Evolutionary conservation across 129 eudicot species (phyloP).

Genomic region (Flaveria bidentis): DNA sequence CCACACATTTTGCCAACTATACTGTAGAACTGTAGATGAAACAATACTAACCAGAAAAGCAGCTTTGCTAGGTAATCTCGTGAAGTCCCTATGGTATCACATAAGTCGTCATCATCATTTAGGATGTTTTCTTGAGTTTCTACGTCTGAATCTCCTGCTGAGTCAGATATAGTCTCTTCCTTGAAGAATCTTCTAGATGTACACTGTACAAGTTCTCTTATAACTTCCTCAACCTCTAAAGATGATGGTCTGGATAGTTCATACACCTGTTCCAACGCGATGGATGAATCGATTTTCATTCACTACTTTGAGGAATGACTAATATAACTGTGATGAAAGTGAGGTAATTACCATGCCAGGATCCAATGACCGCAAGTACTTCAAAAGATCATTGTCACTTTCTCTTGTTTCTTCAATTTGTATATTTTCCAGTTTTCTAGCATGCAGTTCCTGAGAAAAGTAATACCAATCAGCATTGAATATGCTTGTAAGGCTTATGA

Average conservation of each 20-base stretch:
- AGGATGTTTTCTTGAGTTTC: constrained; percentile 39
- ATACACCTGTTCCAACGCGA: constrained; percentile 56
- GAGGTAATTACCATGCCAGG: constrained; percentile 64
- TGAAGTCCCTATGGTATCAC: constrained; percentile 70
- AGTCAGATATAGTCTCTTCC: constrained; percentile 45
- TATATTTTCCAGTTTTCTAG: constrained; percentile 54
- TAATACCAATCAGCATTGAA: constrained; percentile 19
- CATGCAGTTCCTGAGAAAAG: constrained; percentile 57
- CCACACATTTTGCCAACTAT: constrained; percentile 3
- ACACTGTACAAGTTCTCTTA: constrained; percentile 67
- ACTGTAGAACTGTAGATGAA: constrained; percentile 15
- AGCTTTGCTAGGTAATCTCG: constrained; percentile 91
- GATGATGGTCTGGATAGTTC: constrained; percentile 90
- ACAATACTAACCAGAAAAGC: constrained; percentile 78
- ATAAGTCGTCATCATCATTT: constrained; percentile 36
- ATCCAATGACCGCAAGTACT: constrained; percentile 69
- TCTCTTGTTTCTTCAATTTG: constrained; percentile 55
- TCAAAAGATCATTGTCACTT: constrained; percentile 66
- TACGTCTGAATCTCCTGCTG: constrained; percentile 29
- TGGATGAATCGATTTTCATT: not conserved
- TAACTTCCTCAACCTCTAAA: constrained; percentile 85
- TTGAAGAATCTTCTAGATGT: constrained; percentile 53
- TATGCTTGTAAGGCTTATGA: not conserved
- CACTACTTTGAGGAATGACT: not conserved
- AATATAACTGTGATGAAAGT: not conserved